Evolutionary conservation across 805 yeast species (phyloP).

Genomic region (Limtongozyma cylindracea): DNA sequence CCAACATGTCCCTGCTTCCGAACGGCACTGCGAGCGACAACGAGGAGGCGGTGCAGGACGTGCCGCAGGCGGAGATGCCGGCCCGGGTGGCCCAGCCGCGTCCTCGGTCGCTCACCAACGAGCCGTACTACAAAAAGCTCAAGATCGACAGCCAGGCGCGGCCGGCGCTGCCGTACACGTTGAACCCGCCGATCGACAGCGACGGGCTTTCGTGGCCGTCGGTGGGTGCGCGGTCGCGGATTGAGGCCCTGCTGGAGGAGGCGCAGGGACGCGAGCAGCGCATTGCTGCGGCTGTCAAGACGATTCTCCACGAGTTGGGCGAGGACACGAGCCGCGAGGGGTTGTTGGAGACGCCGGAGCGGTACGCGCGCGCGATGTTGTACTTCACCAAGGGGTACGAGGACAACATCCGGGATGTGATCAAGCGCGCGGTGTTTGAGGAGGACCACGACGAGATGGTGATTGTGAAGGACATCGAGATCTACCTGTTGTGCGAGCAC

Average conservation of each 20-base stretch:
- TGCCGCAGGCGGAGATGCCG: too few species aligned
- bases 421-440: slow-evolving; percentile 87
- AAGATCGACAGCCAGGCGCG: too few species aligned
- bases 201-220: slow-evolving; percentile 94
- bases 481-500: slow-evolving; percentile 87
- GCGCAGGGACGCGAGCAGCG: slow-evolving; percentile 40
- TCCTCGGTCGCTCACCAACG: too few species aligned
- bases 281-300: slow-evolving; percentile 66
- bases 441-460: slow-evolving; percentile 99
- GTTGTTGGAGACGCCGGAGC: slow-evolving; percentile 74
- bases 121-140: too few species aligned
- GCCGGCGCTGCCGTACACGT: slow-evolving; percentile 63
- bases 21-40: too few species aligned
- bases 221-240: slow-evolving; percentile 53
- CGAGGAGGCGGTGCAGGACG: too few species aligned
- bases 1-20: too few species aligned
- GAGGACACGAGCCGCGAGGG: slow-evolving; percentile 85
- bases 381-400: slow-evolving; percentile 93
- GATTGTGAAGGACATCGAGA: slow-evolving; percentile 82
- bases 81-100: too few species aligned
- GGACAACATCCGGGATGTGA: slow-evolving; percentile 76
- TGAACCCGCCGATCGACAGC: slow-evolving; percentile 65
- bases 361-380: slow-evolving; percentile 93
- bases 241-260: slow-evolving; percentile 45
- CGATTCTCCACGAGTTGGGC: slow-evolving; percentile 63